phyloP scores from a whole-genome alignment of 2,329 filamentous ascomycete genomes.

The Endoconidiophora laricicola region DNA sequence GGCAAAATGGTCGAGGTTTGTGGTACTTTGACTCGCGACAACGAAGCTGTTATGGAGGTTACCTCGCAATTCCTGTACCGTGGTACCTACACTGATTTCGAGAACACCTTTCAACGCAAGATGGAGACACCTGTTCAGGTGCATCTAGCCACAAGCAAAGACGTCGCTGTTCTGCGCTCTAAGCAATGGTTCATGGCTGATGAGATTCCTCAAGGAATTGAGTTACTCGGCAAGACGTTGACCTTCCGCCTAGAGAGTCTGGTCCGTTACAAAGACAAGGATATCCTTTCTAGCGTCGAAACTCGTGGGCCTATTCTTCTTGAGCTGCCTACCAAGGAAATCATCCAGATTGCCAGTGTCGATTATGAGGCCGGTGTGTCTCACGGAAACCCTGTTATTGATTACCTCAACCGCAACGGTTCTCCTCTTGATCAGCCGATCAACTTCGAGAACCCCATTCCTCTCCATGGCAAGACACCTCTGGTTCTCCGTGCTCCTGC shows the following conservation, averaged over 20 bases:
- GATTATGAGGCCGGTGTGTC: constrained; percentile 86
- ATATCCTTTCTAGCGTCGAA: constrained; percentile 77
- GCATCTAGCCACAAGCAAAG: constrained; percentile 71
- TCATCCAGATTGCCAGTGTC: constrained; percentile 93
- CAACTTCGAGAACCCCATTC: constrained; percentile 94
- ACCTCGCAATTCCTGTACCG: constrained; percentile 97
- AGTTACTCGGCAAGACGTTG: constrained; percentile 81
- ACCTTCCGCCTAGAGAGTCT: constrained; percentile 91
- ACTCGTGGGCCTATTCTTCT: constrained; percentile 84
- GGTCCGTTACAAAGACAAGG: constrained; percentile 87
- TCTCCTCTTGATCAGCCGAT: constrained; percentile 89
- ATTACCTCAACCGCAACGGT: constrained; percentile 86
- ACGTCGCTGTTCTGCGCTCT: constrained; percentile 81
- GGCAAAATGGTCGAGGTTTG: constrained; percentile 99
- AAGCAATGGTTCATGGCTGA: constrained; percentile 97
- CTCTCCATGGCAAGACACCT: constrained; percentile 79
- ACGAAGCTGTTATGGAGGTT: constrained; percentile 86
- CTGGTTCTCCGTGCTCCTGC: constrained; percentile 79
- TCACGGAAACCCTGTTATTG: constrained; percentile 89
- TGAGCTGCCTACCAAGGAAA: constrained; percentile 89
- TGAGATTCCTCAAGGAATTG: constrained; percentile 48
- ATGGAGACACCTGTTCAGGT: constrained; percentile 89
- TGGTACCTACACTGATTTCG: constrained; percentile 77
- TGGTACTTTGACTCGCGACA: constrained; percentile 77
- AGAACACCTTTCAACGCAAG: constrained; percentile 98